These are phyloP conservation scores for Diaporthe vaccinii DNA, from an alignment of 2,329 filamentous ascomycete genomes.

Conservation along the genomic window DNA sequence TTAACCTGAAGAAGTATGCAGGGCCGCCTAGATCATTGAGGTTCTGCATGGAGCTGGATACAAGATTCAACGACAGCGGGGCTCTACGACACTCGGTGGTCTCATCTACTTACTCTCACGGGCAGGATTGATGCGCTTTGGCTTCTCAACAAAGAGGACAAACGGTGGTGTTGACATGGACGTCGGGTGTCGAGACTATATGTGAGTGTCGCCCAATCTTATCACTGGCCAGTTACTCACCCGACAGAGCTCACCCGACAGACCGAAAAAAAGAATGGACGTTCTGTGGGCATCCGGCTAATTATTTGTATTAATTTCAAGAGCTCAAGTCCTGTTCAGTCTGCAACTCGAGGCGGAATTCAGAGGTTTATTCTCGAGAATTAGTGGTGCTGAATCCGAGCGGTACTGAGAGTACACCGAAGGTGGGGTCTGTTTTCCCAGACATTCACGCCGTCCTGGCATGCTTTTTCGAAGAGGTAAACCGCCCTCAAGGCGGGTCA, in stretches of 20 bases:
- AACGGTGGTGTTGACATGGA: background rate
- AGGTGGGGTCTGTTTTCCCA: background rate
- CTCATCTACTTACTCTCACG: background rate
- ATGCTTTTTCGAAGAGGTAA: background rate
- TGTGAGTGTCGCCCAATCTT: background rate
- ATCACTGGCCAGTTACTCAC: no score
- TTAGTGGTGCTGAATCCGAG: background rate
- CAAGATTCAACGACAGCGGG: background rate
- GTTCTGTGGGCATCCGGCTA: background rate
- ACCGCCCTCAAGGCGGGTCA: fast-evolving
- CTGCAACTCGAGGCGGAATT: no score
- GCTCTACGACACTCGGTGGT: background rate
- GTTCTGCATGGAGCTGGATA: background rate
- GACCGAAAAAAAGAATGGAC: no score
- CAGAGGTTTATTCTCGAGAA: no score
- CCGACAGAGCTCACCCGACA: background rate
- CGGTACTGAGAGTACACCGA: no score
- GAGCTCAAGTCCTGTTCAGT: background rate
- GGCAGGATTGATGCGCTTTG: background rate
- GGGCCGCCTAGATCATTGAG: background rate
- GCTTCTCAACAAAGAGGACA: background rate
- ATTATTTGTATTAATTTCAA: background rate
- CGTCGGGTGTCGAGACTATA: background rate
- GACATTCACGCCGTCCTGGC: background rate
- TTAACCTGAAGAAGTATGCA: background rate